Conservation (phyloP, 139 green algal genomes). For the Gonium pectorale region DNA sequence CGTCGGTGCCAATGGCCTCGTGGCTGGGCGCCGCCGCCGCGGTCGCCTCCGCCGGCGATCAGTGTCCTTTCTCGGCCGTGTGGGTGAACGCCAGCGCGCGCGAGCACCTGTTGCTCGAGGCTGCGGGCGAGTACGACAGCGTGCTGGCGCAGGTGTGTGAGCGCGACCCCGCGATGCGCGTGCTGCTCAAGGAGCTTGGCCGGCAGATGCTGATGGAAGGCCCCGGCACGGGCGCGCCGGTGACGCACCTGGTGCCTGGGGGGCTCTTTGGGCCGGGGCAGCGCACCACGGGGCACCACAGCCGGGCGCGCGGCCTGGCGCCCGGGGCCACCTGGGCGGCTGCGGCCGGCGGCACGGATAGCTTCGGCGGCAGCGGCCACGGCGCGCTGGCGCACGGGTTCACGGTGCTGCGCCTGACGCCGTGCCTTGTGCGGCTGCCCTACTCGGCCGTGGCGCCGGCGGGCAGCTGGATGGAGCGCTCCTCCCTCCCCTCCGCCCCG, state of each 20-base stretch:
- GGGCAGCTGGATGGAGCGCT: background rate
- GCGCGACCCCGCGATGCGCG: background rate
- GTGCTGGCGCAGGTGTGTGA: conserved; percentile 4
- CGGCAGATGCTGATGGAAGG: conserved; percentile 2
- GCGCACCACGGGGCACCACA: background rate
- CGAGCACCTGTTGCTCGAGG: conserved; percentile 4
- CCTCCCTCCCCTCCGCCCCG: background rate
- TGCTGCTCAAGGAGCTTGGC: conserved; percentile 8
- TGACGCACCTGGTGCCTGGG: conserved; percentile 17
- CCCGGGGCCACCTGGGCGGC: background rate
- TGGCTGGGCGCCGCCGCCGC: too few relatives aligned
- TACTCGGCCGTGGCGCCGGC: too few relatives aligned
- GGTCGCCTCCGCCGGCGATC: background rate
- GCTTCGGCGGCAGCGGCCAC: background rate
- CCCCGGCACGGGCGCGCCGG: background rate
- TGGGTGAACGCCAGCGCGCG: conserved; percentile 10
- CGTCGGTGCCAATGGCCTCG: background rate
- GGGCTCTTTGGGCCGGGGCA: background rate
- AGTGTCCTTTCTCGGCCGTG: background rate
- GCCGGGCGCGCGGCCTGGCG: background rate
- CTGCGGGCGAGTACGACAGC: conserved; percentile 16
- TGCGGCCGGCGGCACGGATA: background rate
- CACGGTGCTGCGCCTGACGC: conserved; percentile 28
- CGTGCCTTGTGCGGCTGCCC: background rate
- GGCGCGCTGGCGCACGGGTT: background rate